Base-by-base conservation (phyloP, 2,329 filamentous ascomycete species). In the Dactylellina haptotyla region DNA sequence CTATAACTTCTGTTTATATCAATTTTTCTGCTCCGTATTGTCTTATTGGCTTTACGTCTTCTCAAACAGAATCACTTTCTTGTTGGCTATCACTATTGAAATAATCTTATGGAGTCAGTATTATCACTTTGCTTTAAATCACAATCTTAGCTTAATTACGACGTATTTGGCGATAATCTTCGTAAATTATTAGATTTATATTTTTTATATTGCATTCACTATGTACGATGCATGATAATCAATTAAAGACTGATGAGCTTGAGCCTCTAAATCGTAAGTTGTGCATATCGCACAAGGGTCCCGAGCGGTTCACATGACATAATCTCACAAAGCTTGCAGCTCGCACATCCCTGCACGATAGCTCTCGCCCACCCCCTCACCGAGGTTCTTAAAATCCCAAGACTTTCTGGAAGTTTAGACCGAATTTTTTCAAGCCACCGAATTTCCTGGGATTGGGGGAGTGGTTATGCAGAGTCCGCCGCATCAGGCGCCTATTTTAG, bases 401-500 rank as follows among this genome's bases (percentile, higher is more conserved):
- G 32, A 56, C 51, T 56, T 56, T 56, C 32, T 56, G 32, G 51
- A 56, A 41, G 48, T 18, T 53, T 12, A 50, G 8, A 32, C 9
- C 5, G 50, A 23, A 54, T 2, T 14, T 23, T 39, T 20, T 39
- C n/a, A 10, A 39, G 28, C n/a, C 8, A 18, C 30, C 30, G 50
- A 5, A 32, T 23, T 16, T n/a, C 16, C 20, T 14, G 48, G 26
- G 48, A 39, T 20, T 34, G 23, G 14, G 5, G 53, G 37, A 30
- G 34, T 9, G 12, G 9, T 57, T 57, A 50, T 58, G 63, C 32
- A 50, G 25, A 20, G 14, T 25, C 14, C 53, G 43, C 53, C 34
- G 53, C 63, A 66, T 25, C 25, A 45, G 51, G 63, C 63, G 63
- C 63, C 46, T 66, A 66, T 66, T 23, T 66, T 66, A 66, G 63